Base-by-base conservation (phyloP, 2,329 filamentous ascomycete species). In the Emmonsiellopsis sp. region DNA sequence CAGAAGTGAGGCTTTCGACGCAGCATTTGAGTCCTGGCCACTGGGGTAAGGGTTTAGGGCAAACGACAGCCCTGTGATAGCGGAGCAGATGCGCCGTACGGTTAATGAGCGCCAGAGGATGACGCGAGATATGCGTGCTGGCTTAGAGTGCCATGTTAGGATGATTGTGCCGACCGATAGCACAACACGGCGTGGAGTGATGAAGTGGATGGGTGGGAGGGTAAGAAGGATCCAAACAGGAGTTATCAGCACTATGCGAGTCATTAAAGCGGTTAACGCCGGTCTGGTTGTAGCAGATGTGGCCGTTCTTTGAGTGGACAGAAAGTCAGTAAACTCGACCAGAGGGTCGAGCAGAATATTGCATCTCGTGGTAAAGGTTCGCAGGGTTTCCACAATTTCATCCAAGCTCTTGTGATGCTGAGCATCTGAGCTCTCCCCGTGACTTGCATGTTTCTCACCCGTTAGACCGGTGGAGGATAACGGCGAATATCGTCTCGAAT, bases 371-470 rank as follows among this genome's bases (percentile, higher is more conserved):
- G 92, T 97, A 61, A 98, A 89, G 59, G 90, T 84, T 67, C 90
- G 89, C 44, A 98, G 74, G 0, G 89, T 95, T 62, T 97, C 91
- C 54, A 98, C 87, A 56, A 98, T 98, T 73, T 98, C 93, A 67
- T 98, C 93, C 51, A 98, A 73, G 50, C 90, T 96, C 75, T 96
- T 96, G 64, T 95, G 89, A 63, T 93, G 88, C 55, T 86, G 84
- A 56, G 79, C 83, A 6, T 79, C 81, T 62, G 89, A 87, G 2
- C 70, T 69, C 15, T 72, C 71, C 35, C 74, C 74, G 55, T 75
- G 79, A 53, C 80, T 75, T 34, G 70, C 73, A 52, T 79, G 79
- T 63, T 81, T 85, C 66, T 85, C 81, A 5, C 80, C 81, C 0
- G 80, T 83, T 80, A 87, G 89, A 11, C 85, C 85, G 32, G 88